Evolutionary conservation across 208 protist genomes (phyloP), one percentile per base, ranked within the genome.

Genomic region (Strigomonas oncopelti): DNA sequence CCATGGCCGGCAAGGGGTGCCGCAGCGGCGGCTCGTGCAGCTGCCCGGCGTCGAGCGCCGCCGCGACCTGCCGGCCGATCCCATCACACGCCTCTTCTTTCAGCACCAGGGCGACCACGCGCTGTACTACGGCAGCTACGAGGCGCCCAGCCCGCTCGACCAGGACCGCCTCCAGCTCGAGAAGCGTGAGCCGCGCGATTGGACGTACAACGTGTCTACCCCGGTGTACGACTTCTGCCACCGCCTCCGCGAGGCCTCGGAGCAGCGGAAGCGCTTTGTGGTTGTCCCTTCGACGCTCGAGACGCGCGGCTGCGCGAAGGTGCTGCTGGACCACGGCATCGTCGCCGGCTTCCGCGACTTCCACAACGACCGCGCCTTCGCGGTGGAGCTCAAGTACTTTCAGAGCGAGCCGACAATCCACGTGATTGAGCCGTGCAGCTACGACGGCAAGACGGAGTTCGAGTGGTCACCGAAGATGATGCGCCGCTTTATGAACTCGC

Each of bases 401-500:
- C 88, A 94, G 69, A 89, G 86, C 45, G 87, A 91, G 31, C 81
- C 87, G 16, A 93, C 88, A 4, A 88, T 96, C 69, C 88, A 90
- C 56, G 78, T 93, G 48, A 92, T 96, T 76, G 88, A 93, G 75
- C 87, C 91, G 13, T 91, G 88, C 70, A 82, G 79, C 38, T 93
- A 90, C 72, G 88, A 94, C 59, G 87, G 87, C 31, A 90, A 90
- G 67, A 92, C 83, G 28, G 85, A 96, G 74, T 94, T 94, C 67
- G 91, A 96, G 72, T 96, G 91, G 91, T 94, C 88, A 51, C 91
- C 91, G 5, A 94, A 94, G 74, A 96, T 96, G 91, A 93, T 96
- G 86, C 81, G 91, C 4, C 83, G 87, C 3, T 65, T 94, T 20
- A 62, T 94, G 58, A 93, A 92, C 74, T 83, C 83, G 22, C 87